Base-by-base conservation (phyloP, 139 green algal genomes). In the Tetraselmis chui region DNA sequence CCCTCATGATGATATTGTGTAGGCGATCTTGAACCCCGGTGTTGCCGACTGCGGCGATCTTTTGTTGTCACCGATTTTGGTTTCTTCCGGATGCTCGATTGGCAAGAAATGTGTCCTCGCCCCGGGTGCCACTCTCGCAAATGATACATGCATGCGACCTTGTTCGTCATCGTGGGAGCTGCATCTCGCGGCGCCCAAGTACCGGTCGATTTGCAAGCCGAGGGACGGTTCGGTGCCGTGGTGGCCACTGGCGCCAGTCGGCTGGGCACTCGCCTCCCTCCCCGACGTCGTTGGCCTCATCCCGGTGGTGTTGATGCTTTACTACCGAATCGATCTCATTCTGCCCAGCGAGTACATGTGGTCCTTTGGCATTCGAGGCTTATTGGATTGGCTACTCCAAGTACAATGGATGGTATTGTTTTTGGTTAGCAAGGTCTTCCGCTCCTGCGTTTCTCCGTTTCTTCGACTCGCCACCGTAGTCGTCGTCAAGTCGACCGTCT, bases 161-260 rank as follows among this genome's bases (percentile, higher is more conserved):
- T 82, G 67, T 29, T 81, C 31, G 0, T 85, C 81, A 26, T 87
- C 77, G 59, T 30, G 75, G 24, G 84, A 87, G 32, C n/a, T n/a
- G 31, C 29, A 25, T n/a, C n/a, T n/a, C n/a, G n/a, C n/a, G n/a
- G n/a, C n/a, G n/a, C n/a, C n/a, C n/a, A n/a, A n/a, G n/a, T 22
- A 79, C 11, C 5, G 11, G 24, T n/a, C 32, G 23, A 67, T 32
- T 22, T 75, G 30, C 59, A 22, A 2, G 22, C 79, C 23, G 31
- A 76, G 79, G 26, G n/a, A 26, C 59, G 30, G 32, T 76, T 31
- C 31, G 59, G 23, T 0, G 80, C 59, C 59, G 28, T 31, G 24
- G 32, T 77, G 59, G 59, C 58, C 32, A n/a, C 58, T 25, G 23
- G 58, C 31, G 28, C 26, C 11, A 25, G 28, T 0, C 25, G 59